These are phyloP conservation scores for Phytophthora chlamydospora DNA, from an alignment of 352 stramenopile genomes.

Conservation along the genomic window DNA sequence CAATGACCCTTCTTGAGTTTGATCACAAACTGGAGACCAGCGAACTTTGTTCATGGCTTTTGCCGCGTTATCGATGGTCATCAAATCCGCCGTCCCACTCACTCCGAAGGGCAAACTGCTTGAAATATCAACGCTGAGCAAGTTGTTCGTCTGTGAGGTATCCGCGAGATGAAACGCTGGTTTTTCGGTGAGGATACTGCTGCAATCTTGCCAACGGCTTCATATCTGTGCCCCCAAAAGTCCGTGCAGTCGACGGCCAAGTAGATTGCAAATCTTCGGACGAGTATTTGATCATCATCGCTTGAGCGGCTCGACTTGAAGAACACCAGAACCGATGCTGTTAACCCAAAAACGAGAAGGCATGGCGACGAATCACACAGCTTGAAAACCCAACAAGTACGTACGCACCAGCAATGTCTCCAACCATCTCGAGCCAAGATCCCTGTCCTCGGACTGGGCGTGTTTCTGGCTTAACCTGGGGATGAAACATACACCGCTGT, in stretches of 20 bases:
- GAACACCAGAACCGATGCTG: no score
- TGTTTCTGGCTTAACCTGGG: constrained; percentile 48
- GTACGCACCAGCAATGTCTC: neutral
- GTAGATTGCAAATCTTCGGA: no score
- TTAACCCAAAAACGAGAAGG: no score
- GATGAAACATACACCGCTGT: constrained; percentile 57
- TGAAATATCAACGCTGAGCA: constrained; percentile 13
- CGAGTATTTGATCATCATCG: no score
- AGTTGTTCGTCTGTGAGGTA: constrained; percentile 6
- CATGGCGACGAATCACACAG: no score
- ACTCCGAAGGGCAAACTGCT: constrained; percentile 19
- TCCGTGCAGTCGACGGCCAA: no score
- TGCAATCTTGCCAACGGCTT: no score
- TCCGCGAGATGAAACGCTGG: constrained; percentile 23
- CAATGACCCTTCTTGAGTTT: constrained; percentile 2
- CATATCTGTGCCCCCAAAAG: no score
- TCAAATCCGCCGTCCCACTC: constrained; percentile 18
- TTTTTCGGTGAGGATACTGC: no score
- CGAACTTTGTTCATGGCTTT: constrained; percentile 12
- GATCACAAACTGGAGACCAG: constrained; percentile 15
- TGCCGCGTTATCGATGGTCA: constrained; percentile 23
- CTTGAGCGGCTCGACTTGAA: no score
- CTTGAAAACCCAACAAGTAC: no score
- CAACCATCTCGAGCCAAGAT: constrained; percentile 33
- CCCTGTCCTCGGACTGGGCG: constrained; percentile 45